phyloP scores from a whole-genome alignment of 2,329 filamentous ascomycete genomes.

The Coniochaeta hoffmannii region DNA sequence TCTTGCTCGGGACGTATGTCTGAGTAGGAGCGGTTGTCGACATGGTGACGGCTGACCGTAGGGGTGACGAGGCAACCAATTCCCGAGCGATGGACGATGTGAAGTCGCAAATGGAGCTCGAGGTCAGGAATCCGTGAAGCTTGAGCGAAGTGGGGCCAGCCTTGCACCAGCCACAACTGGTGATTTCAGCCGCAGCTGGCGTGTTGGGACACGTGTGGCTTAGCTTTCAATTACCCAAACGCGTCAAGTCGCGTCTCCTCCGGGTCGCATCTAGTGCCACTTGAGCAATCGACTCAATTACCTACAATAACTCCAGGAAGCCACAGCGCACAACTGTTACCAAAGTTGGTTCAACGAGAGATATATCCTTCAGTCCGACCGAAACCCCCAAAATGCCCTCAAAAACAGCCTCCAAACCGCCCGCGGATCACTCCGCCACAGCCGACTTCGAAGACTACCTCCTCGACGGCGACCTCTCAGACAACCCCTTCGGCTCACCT shows the following conservation, averaged over 20 bases:
- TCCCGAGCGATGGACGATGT: conserved; percentile 2
- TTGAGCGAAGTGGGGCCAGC: neutral
- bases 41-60: conserved; percentile 26
- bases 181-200: neutral
- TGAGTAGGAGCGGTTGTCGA: conserved; percentile 26
- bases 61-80: neutral
- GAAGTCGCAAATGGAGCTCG: conserved; percentile 1
- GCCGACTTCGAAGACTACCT: conserved; percentile 1
- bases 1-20: conserved; percentile 66
- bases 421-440: neutral
- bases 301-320: too few species aligned
- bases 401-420: conserved; percentile 10
- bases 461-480: conserved; percentile 67
- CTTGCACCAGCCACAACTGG: neutral
- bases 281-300: neutral
- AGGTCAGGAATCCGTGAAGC: neutral
- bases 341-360: neutral
- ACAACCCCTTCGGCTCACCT: conserved; percentile 38
- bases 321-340: neutral
- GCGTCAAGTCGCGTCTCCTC: conserved; percentile 1
- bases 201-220: too few species aligned
- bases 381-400: conserved; percentile 18
- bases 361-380: neutral
- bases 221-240: neutral
- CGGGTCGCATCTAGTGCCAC: neutral